Percentiles rank a stretch among this genome's conserved stretches.
Evolutionary conservation across 495 filamentous ascomycete genomes (phyloP).

Genomic region (Tuber melanosporum): DNA sequence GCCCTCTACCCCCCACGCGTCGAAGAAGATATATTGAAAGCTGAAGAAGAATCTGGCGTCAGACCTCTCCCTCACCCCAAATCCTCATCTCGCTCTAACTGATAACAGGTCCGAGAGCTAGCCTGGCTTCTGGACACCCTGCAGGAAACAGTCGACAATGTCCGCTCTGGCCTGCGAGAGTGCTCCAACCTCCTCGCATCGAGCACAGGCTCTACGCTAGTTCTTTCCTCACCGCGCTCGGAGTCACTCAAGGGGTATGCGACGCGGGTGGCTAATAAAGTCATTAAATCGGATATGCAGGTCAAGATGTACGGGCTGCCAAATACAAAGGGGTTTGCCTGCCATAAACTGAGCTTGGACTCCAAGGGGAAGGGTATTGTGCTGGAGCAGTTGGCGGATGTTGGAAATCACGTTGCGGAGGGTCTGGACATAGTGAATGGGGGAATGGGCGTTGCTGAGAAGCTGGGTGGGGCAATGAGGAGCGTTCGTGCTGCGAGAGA

Average conservation of each 20-base stretch:
- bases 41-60: slow-evolving; percentile 37
- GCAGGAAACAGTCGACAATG: slow-evolving; percentile 64
- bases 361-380: slow-evolving; percentile 11
- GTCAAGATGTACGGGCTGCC: slow-evolving; percentile 32
- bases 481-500: slow-evolving; percentile 29
- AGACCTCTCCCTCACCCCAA: background rate
- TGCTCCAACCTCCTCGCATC: slow-evolving; percentile 78
- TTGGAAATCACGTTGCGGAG: slow-evolving; percentile 29
- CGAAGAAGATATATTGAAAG: slow-evolving; percentile 22
- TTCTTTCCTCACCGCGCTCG: slow-evolving; percentile 75
- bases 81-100: slow-evolving; percentile 5
- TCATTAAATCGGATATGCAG: slow-evolving; percentile 59
- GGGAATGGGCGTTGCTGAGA: background rate
- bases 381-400: slow-evolving; percentile 37
- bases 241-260: slow-evolving; percentile 88
- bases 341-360: slow-evolving; percentile 26
- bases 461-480: slow-evolving; percentile 12
- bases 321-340: slow-evolving; percentile 16
- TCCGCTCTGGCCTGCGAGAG: slow-evolving; percentile 82
- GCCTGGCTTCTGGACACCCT: slow-evolving; percentile 79
- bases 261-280: slow-evolving; percentile 68
- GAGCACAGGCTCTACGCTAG: slow-evolving; percentile 64
- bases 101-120: slow-evolving; percentile 54
- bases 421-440: slow-evolving; percentile 17
- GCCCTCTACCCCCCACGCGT: slow-evolving; percentile 23